These are phyloP conservation scores for Aspergillus sclerotiicarbonarius DNA, from an alignment of 495 filamentous ascomycete species.

Conservation along the genomic window DNA sequence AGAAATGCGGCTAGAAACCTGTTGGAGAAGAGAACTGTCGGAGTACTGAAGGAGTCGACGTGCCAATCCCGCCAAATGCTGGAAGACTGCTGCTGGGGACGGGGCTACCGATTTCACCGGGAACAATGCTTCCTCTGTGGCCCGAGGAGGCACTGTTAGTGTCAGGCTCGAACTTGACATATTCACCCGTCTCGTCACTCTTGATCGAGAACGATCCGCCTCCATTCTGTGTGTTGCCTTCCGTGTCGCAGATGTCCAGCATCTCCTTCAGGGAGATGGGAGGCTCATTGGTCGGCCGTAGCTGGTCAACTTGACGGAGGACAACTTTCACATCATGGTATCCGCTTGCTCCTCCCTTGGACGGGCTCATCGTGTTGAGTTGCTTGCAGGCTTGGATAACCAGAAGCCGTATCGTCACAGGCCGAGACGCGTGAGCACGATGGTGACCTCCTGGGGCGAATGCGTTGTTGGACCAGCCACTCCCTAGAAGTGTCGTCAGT, in stretches of 20 bases:
- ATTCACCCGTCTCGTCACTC: conserved; percentile 47
- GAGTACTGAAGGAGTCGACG: conserved; percentile 31
- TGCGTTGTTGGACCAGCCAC: conserved; percentile 51
- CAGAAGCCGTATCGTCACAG: conserved; percentile 55
- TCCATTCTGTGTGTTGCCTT: conserved; percentile 82
- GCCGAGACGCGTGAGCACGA: conserved; percentile 49
- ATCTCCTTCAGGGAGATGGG: conserved; percentile 68
- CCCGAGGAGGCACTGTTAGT: conserved; percentile 39
- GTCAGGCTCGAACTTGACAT: conserved; percentile 64
- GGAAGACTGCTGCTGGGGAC: conserved; percentile 43
- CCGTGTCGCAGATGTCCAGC: conserved; percentile 86
- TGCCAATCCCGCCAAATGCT: conserved; percentile 41
- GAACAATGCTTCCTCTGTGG: conserved; percentile 42
- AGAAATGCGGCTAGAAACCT: conserved; percentile 38
- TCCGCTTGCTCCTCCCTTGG: conserved; percentile 34
- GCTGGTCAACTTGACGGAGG: conserved; percentile 61
- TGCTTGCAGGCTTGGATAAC: conserved; percentile 61
- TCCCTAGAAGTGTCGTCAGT: conserved; percentile 34
- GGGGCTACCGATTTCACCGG: conserved; percentile 53
- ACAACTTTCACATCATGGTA: conserved; percentile 69
- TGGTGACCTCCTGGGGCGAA: conserved; percentile 48
- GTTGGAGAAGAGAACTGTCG: conserved; percentile 43
- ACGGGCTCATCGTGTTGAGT: conserved; percentile 41
- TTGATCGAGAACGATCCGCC: conserved; percentile 76
- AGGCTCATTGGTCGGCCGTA: conserved; percentile 54